Conservation (phyloP, 257 asterid genomes). For the Rehmannia glutinosa region DNA sequence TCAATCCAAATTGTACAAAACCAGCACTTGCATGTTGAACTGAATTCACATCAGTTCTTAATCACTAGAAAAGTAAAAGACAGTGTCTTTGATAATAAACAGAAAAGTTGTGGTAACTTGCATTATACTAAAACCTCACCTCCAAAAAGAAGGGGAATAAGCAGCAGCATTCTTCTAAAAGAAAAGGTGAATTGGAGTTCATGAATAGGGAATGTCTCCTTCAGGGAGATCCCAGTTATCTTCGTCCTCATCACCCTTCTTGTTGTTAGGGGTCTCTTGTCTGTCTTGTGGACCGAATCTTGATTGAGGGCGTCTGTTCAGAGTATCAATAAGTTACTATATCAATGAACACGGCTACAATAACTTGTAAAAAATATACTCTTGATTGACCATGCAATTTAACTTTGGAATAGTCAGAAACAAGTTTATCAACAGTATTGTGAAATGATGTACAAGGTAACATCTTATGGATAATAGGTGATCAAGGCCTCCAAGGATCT, state of each 20-base stretch:
- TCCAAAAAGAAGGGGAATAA: constrained; percentile 2
- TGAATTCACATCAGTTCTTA: not conserved
- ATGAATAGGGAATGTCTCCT: constrained; percentile 50
- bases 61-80: not conserved
- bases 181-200: constrained; percentile 6
- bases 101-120: not conserved
- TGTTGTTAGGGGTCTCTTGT: constrained; percentile 35
- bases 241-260: constrained; percentile 39
- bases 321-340: not conserved
- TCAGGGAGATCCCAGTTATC: constrained; percentile 86
- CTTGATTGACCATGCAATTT: no score
- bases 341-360: not conserved
- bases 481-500: no score
- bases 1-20: not conserved
- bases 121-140: constrained; percentile 18
- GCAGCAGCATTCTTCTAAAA: not conserved
- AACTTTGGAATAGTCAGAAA: no score
- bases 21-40: not conserved
- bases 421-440: no score
- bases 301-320: constrained; percentile 40
- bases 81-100: not conserved
- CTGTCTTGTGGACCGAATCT: constrained; percentile 34
- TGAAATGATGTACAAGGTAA: no score
- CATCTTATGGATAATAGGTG: no score
- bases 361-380: not conserved